Base-by-base conservation (phyloP, 129 eudicot genomes). In the Flaveria sonorensis region DNA sequence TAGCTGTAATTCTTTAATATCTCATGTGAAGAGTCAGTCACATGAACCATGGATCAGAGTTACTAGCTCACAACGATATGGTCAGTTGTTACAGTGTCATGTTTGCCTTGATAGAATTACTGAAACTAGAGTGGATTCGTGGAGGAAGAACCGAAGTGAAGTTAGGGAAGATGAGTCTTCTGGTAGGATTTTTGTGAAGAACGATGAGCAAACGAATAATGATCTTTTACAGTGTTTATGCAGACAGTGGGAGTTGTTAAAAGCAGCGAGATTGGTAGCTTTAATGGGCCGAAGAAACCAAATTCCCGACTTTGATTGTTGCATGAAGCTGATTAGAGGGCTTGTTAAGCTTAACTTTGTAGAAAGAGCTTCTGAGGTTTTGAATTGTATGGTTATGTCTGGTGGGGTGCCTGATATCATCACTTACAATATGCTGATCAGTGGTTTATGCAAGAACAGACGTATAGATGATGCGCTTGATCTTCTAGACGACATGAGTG, bases 391-490 rank as follows among this genome's bases (percentile, higher is more conserved):
- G 90, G 92, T 92, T 60, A 83, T 90, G 98, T 88, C 92, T 0
- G 98, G 98, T 81, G 96, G 96, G 42, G 78, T 88, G 67, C 94
- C 94, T 0, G 98, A 92, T 83, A 85, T 88, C 60, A 88, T 90
- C 63, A 92, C 98, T 50, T 88, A 88, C 81, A 92, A 92, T 77
- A 92, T 85, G 88, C 76, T 92, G 43, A 84, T 92, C 56, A 70
- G 87, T 55, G 87, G 93, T 63, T 72, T 92, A 74, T 92, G 98
- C 81, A 86, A 84, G 71, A 81, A 86, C 52, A 82, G 86, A 56
- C 57, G 45, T 20, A 68, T 90, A 73, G 72, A 82, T 3, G 70
- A 71, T 46, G 96, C 98, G 23, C 76, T 90, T 73, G 85, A 88
- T 83, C 46, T 87, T 76, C 72, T 90, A 70, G 96, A 88, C 39